Evolutionary conservation across 305 asterid genomes (phyloP).

Genomic region (Striga hermonthica): DNA sequence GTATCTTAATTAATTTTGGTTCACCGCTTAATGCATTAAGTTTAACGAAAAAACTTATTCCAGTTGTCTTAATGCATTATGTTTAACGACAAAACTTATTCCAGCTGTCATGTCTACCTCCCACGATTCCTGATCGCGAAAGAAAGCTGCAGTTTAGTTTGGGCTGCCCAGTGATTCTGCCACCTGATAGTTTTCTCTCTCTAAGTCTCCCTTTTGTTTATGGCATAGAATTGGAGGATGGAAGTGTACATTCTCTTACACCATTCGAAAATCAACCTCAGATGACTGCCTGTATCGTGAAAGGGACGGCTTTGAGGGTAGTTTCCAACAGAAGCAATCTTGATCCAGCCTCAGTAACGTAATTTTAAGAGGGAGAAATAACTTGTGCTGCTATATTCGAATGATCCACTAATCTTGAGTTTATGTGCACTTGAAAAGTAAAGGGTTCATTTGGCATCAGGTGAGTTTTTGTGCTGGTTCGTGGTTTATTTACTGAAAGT

Average conservation of each 20-base stretch:
- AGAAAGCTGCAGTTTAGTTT: conserved; percentile 74
- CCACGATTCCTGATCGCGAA: conserved; percentile 67
- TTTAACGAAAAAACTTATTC: too few species aligned
- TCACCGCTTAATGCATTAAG: too few species aligned
- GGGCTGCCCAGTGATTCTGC: conserved; percentile 79
- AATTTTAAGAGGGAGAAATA: conserved; percentile 27
- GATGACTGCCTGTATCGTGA: conserved; percentile 70
- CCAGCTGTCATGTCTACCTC: conserved; percentile 76
- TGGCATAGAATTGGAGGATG: conserved; percentile 77
- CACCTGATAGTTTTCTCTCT: conserved; percentile 90
- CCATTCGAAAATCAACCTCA: conserved; percentile 81
- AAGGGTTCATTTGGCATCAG: conserved; percentile 36
- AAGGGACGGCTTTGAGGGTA: conserved; percentile 68
- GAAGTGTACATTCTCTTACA: conserved; percentile 63
- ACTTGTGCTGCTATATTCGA: conserved; percentile 30
- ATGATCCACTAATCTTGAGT: conserved; percentile 32
- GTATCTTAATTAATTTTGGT: too few species aligned
- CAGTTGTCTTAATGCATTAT: too few species aligned
- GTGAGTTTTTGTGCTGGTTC: conserved; percentile 28
- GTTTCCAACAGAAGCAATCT: conserved; percentile 50
- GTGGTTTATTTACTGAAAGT: conserved; percentile 9
- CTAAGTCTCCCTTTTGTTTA: conserved; percentile 85
- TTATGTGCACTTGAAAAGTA: conserved; percentile 32
- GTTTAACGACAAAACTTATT: neutral
- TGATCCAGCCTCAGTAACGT: conserved; percentile 45